Conservation (phyloP, 768 basidiomycete genomes). For the Phanerodontia chrysosporium region DNA sequence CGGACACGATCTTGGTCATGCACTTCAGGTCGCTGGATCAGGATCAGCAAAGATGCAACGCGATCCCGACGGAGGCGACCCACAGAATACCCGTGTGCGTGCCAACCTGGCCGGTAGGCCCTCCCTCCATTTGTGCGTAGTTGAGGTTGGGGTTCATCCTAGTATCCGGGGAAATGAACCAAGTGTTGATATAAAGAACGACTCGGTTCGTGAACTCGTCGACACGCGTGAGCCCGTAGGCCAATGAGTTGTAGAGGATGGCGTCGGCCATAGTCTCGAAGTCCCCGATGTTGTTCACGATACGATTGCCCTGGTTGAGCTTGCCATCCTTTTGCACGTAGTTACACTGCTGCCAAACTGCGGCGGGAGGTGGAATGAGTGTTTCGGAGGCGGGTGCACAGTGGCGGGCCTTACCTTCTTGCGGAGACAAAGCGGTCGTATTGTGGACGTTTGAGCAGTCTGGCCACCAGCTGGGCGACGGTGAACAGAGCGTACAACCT, state of each 20-base stretch:
- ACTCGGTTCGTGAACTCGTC: constrained; percentile 42
- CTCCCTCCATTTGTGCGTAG: constrained; percentile 31
- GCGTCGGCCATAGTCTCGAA: constrained; percentile 56
- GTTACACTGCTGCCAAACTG: constrained; percentile 57
- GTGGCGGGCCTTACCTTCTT: constrained; percentile 38
- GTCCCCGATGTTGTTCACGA: constrained; percentile 50
- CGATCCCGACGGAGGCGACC: constrained; percentile 17
- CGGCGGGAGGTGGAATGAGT: neutral
- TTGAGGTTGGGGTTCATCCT: constrained; percentile 64
- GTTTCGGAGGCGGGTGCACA: neutral
- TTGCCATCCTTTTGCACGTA: constrained; percentile 54
- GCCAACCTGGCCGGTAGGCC: constrained; percentile 25
- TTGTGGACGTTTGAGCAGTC: constrained; percentile 56
- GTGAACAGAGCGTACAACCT: neutral
- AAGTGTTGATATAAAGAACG: constrained; percentile 47
- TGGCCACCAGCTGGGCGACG: constrained; percentile 49
- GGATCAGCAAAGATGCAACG: constrained; percentile 1
- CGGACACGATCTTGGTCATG: constrained; percentile 52
- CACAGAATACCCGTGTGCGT: constrained; percentile 54
- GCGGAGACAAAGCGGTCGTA: constrained; percentile 48
- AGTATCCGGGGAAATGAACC: constrained; percentile 57
- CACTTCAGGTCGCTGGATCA: constrained; percentile 49
- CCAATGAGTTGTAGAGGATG: constrained; percentile 56
- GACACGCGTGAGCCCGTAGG: constrained; percentile 43
- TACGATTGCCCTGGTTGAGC: constrained; percentile 61